Conservation (phyloP, 2,329 filamentous ascomycete genomes). For the Penicillium sp. region DNA sequence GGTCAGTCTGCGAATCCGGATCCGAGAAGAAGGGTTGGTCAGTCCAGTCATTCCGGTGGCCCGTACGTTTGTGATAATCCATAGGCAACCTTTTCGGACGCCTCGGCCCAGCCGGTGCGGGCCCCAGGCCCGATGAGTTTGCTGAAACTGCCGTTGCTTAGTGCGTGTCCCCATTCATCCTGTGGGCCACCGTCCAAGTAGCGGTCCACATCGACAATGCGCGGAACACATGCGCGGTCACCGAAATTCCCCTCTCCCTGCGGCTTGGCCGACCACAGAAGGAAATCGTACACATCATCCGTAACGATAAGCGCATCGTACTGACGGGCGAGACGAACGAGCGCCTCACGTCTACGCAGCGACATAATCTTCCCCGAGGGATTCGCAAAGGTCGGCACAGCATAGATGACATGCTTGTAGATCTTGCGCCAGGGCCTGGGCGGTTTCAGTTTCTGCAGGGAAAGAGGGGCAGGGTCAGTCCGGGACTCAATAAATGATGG, state of each 20-base stretch:
- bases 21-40: neutral
- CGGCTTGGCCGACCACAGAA: slow-evolving; percentile 66
- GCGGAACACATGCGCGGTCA: slow-evolving; percentile 56
- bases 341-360: slow-evolving; percentile 59
- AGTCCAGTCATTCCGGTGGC: neutral
- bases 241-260: slow-evolving; percentile 4
- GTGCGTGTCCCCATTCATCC: slow-evolving; percentile 70
- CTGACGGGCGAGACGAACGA: slow-evolving; percentile 73
- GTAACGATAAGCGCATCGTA: slow-evolving; percentile 79
- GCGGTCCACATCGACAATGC: slow-evolving; percentile 75
- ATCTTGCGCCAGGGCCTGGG: slow-evolving; percentile 64
- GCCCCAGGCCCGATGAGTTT: slow-evolving; percentile 81
- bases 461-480: slow-evolving; percentile 5
- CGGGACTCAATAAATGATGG: slow-evolving; percentile 1
- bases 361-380: slow-evolving; percentile 83
- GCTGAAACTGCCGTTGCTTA: slow-evolving; percentile 86
- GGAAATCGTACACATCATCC: slow-evolving; percentile 92
- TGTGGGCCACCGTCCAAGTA: slow-evolving; percentile 59
- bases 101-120: slow-evolving; percentile 86
- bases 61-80: slow-evolving; percentile 59
- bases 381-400: slow-evolving; percentile 84
- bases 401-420: slow-evolving; percentile 85
- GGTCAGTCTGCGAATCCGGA: slow-evolving; percentile 10
- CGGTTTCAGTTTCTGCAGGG: slow-evolving; percentile 53
- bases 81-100: slow-evolving; percentile 58